phyloP scores from a whole-genome alignment of 805 yeast genomes.

The Kuraishia piskuri region DNA sequence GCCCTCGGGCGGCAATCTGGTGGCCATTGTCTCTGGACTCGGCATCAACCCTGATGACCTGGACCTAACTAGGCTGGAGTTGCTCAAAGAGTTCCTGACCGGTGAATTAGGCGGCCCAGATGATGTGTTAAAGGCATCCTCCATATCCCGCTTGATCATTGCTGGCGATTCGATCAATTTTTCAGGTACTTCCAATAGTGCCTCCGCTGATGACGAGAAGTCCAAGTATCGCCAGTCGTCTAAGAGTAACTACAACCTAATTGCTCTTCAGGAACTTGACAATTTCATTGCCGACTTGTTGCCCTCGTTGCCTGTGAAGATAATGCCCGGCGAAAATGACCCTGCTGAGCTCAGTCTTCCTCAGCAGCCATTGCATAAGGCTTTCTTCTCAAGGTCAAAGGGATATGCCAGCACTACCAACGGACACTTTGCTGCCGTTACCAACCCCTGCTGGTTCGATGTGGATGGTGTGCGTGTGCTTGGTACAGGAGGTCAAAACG shows the following conservation, averaged over 20 bases:
- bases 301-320: slow-evolving; percentile 53
- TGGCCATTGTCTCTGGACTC: slow-evolving; percentile 77
- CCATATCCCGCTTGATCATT: slow-evolving; percentile 45
- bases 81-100: slow-evolving; percentile 58
- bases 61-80: slow-evolving; percentile 36
- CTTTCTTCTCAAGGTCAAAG: slow-evolving; percentile 48
- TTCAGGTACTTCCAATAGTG: slow-evolving; percentile 9
- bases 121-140: slow-evolving; percentile 9
- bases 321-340: slow-evolving; percentile 82
- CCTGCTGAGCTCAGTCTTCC: slow-evolving; percentile 84
- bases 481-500: slow-evolving; percentile 80
- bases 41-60: slow-evolving; percentile 38
- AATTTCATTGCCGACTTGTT: slow-evolving; percentile 46
- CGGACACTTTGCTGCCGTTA: slow-evolving; percentile 32
- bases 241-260: slow-evolving; percentile 39
- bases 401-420: slow-evolving; percentile 27
- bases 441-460: slow-evolving; percentile 74
- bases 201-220: slow-evolving; percentile 15
- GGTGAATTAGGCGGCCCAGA: slow-evolving; percentile 46
- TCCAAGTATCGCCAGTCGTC: slow-evolving; percentile 41
- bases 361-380: slow-evolving; percentile 81
- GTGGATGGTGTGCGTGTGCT: slow-evolving; percentile 47
- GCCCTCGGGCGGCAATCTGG: slow-evolving; percentile 25
- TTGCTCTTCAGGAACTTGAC: slow-evolving; percentile 50
- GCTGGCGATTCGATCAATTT: slow-evolving; percentile 56